Base-by-base conservation (phyloP, 1,139 yeast species). In the Petasospora rhodanensis region DNA sequence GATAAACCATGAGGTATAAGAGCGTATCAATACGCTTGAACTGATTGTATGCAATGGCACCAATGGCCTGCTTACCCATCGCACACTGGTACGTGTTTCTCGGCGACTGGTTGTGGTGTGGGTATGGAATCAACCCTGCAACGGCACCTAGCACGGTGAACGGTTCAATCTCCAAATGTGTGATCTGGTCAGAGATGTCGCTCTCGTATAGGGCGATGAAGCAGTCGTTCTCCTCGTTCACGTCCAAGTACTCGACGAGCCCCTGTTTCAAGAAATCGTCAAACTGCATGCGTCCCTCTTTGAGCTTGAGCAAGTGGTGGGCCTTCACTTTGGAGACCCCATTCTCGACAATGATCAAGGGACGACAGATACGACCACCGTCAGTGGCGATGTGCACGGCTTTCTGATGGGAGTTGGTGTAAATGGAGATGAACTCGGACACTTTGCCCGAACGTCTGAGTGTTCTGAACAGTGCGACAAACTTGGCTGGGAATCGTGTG, bases 1-100 rank as follows among this genome's bases (percentile, higher is more conserved):
- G 99, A 56, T 93, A 91, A 13, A 89, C 96, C 96, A 91, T 85
- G 49, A 91, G 70, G 57, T 91, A 91, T 45, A 93, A 67, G 51
- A 91, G 65, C 1, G 99, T 93, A 56, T 91, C 99, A 49, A 91
- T 91, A 61, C 99, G 78, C 56, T 87, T 76, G 64, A 91, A 84
- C 62, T 91, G 98, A 60, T 91, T 91, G 60, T 91, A 91, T 18
- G 95, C 96, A 62, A 93, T 93, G 7, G 97, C 97, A 47, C 99
- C 99, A 61, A 91, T 91, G 15, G 98, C 98, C 66, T 91, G 99
- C 67, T 91, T 91, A 77, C 98, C 98, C 98, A 91, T 91, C 58
- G 98, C 98, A 74, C 96, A 91, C 66, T 91, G 98, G 66, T 91
- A 91, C 0, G 98, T 91, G 59, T 91, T 91, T 73, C 98, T 81